These are phyloP conservation scores for Exophiala alcalophila DNA, from an alignment of 2,329 filamentous ascomycete species.

Conservation along the genomic window DNA sequence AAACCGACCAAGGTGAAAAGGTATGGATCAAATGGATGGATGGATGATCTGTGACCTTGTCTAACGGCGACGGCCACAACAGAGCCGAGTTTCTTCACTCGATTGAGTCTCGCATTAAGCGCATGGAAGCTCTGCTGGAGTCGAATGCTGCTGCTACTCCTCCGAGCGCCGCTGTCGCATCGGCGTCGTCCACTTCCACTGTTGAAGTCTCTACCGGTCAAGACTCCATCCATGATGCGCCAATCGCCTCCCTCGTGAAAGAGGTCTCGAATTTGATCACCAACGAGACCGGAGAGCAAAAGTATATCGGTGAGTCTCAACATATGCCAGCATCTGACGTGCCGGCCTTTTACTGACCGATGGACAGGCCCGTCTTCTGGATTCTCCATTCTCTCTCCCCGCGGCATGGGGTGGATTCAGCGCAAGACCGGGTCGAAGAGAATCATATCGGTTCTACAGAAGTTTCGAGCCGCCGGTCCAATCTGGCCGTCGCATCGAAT, in stretches of 20 bases:
- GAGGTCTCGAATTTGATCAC: constrained; percentile 14
- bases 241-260: constrained; percentile 4
- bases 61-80: background rate
- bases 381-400: constrained; percentile 12
- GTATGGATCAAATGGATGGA: background rate
- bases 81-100: constrained; percentile 20
- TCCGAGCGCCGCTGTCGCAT: background rate
- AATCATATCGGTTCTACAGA: background rate
- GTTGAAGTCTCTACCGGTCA: background rate
- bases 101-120: constrained; percentile 16
- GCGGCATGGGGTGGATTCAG: constrained; percentile 16
- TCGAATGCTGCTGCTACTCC: background rate
- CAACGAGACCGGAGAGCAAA: constrained; percentile 11
- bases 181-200: background rate
- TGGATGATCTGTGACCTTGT: background rate
- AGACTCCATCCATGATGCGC: background rate
- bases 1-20: constrained; percentile 12
- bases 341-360: background rate
- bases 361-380: constrained; percentile 12
- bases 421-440: constrained; percentile 8
- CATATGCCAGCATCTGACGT: background rate
- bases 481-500: constrained; percentile 9
- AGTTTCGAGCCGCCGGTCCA: background rate
- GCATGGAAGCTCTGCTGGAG: constrained; percentile 17
- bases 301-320: constrained; percentile 13